Evolutionary conservation across 1,139 yeast genomes (phyloP), one percentile per base, ranked within the genome.

Genomic region (Taiozyma sp.): DNA sequence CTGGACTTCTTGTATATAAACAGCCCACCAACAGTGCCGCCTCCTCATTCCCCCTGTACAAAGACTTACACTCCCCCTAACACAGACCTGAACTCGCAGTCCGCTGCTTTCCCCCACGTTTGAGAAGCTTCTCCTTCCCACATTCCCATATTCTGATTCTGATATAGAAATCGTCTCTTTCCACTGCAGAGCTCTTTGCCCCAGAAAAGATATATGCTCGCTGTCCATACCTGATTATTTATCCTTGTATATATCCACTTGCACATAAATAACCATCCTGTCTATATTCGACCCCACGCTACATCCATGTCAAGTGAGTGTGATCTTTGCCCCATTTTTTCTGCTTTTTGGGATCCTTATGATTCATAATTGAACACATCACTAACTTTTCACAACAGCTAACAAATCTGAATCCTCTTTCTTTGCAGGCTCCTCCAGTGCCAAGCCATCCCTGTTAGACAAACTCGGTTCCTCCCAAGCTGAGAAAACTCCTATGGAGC

Each of bases 381-480:
- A 34, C 21, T 22, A 32, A 39, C 35, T 19, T 29, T 21, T 26
- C 21, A 19, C 35, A 9, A 40, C 43, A 37, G 41, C 30, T 4
- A 44, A 24, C 26, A 44, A 37, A n/a, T 24, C 46, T 22, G 32
- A 45, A 28, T 21, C 34, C 32, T 37, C 42, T 24, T 29, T 30
- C 47, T 19, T 37, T 21, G 8, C 34, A 41, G 34, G 47, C 44
- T 32, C 35, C 9, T n/a, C 35, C 16, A 32, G 14, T 32, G 35
- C 35, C 19, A 32, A 32, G 7, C 35, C 35, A 32, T 32, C 35
- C 35, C 14, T 32, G 19, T n/a, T 32, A 6, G 56, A 53, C 13
- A 47, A 41, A 35, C 46, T 54, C 3, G 55, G 55, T 10, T 52
- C 57, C 8, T 29, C 55, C 6, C 59, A 54, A 30, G 28, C 45